Conservation (phyloP, 1,284 basidiomycete genomes). For the Puccinia hordei region DNA sequence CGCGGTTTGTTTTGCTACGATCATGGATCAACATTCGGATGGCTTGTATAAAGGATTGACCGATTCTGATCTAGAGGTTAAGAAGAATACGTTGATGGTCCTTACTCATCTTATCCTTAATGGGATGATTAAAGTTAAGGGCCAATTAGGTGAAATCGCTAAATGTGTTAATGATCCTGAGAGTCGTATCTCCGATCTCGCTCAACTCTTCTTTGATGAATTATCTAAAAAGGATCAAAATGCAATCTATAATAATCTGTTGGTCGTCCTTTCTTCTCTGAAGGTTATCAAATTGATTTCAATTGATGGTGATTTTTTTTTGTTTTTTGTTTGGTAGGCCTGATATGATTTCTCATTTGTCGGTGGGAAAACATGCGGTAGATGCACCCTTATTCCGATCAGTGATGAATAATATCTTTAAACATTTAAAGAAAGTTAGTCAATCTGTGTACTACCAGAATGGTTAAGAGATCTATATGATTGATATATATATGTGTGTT, state of each 20-base stretch:
- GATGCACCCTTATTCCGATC: slow-evolving; percentile 88
- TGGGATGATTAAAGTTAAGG: slow-evolving; percentile 99
- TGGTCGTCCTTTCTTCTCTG: slow-evolving; percentile 60
- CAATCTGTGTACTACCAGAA: neutral
- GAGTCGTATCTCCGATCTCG: slow-evolving; percentile 81
- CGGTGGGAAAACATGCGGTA: slow-evolving; percentile 87
- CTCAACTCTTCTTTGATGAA: slow-evolving; percentile 95
- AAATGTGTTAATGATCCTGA: slow-evolving; percentile 97
- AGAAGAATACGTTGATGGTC: slow-evolving; percentile 99
- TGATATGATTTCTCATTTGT: slow-evolving; percentile 74
- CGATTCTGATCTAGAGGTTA: slow-evolving; percentile 82
- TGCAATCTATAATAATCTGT: slow-evolving; percentile 97
- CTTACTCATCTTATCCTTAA: slow-evolving; percentile 95
- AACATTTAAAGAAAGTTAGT: slow-evolving; percentile 83
- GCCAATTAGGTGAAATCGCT: slow-evolving; percentile 98
- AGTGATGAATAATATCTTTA: slow-evolving; percentile 93
- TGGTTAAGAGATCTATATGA: too few species aligned
- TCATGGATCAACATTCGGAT: slow-evolving; percentile 90
- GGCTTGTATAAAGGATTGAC: slow-evolving; percentile 84
- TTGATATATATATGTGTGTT: neutral
- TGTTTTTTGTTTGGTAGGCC: slow-evolving; percentile 9
- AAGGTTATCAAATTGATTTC: too few species aligned
- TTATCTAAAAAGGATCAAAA: slow-evolving; percentile 88
- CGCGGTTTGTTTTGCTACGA: slow-evolving; percentile 90
- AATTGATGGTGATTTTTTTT: too few species aligned